Evolutionary conservation across 768 basidiomycete species (phyloP).

Genomic region (Agrocybe praecox): DNA sequence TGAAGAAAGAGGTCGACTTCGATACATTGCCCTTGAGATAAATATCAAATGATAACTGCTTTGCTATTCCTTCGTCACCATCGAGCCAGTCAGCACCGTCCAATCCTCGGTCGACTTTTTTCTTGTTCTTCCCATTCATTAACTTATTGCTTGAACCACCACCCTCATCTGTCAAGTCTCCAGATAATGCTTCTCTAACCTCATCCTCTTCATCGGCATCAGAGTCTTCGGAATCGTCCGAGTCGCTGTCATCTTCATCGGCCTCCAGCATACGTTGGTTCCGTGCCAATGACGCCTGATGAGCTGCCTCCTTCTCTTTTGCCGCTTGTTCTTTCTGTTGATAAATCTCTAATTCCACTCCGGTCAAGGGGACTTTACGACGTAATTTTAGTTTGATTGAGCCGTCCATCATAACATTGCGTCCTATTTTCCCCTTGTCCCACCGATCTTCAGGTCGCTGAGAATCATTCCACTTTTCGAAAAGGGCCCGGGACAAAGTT

Average conservation of each 20-base stretch:
- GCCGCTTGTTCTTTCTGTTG: conserved; percentile 73
- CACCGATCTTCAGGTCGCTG: conserved; percentile 85
- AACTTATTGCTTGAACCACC: conserved; percentile 22
- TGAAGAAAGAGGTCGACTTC: conserved; percentile 86
- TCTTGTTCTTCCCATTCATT: conserved; percentile 22
- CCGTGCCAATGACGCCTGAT: conserved; percentile 81
- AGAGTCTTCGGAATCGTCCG: conserved; percentile 60
- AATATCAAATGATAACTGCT: conserved; percentile 90
- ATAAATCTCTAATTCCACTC: conserved; percentile 83
- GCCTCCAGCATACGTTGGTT: conserved; percentile 92
- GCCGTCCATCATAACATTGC: conserved; percentile 81
- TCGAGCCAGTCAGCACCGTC: conserved; percentile 75
- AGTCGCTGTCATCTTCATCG: conserved; percentile 84
- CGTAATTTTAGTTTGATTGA: conserved; percentile 72
- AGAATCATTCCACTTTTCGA: conserved; percentile 82
- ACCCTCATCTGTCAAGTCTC: conserved; percentile 47
- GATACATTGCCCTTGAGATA: conserved; percentile 96
- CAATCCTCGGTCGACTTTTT: conserved; percentile 48
- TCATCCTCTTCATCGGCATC: conserved; percentile 70
- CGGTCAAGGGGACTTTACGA: conserved; percentile 87
- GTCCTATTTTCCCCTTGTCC: conserved; percentile 90
- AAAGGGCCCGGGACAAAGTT: conserved; percentile 77
- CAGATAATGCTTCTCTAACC: conserved; percentile 56
- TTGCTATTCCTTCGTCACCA: conserved; percentile 73
- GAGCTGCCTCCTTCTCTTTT: conserved; percentile 84